Evolutionary conservation across 2,329 filamentous ascomycete genomes (phyloP).

Genomic region (Colletotrichum horii): DNA sequence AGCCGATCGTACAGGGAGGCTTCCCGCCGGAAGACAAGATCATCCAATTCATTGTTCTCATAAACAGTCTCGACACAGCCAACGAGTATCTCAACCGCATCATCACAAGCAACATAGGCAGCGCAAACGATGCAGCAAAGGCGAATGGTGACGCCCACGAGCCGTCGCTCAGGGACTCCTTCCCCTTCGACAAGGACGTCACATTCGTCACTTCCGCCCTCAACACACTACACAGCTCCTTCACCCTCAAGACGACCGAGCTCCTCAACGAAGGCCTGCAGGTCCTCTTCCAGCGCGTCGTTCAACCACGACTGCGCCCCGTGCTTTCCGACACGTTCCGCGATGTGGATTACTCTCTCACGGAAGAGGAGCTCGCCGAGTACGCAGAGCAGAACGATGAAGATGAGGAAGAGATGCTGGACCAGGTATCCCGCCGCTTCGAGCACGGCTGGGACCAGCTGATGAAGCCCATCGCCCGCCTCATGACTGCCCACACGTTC

Average conservation of each 20-base stretch:
- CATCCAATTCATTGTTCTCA: conserved; percentile 86
- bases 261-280: conserved; percentile 83
- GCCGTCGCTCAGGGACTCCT: conserved; percentile 65
- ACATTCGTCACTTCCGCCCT: conserved; percentile 72
- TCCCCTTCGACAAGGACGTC: conserved; percentile 81
- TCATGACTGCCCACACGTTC: conserved; percentile 81
- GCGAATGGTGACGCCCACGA: conserved; percentile 38
- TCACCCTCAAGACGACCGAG: conserved; percentile 79
- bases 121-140: conserved; percentile 38
- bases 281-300: conserved; percentile 85
- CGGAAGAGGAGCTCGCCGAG: conserved; percentile 65
- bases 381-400: conserved; percentile 59
- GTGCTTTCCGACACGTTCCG: conserved; percentile 89
- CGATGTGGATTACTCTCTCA: conserved; percentile 83
- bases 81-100: conserved; percentile 92
- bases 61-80: conserved; percentile 94
- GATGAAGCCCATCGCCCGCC: conserved; percentile 81
- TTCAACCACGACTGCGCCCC: conserved; percentile 83
- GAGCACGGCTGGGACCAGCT: conserved; percentile 85
- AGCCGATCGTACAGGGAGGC: conserved; percentile 76
- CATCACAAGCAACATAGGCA: conserved; percentile 69
- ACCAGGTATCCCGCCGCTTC: conserved; percentile 80
- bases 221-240: conserved; percentile 71
- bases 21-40: conserved; percentile 89
- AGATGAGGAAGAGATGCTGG: conserved; percentile 59